Conservation (phyloP, 345 rosid genomes). For the Streptanthus diversifolius region DNA sequence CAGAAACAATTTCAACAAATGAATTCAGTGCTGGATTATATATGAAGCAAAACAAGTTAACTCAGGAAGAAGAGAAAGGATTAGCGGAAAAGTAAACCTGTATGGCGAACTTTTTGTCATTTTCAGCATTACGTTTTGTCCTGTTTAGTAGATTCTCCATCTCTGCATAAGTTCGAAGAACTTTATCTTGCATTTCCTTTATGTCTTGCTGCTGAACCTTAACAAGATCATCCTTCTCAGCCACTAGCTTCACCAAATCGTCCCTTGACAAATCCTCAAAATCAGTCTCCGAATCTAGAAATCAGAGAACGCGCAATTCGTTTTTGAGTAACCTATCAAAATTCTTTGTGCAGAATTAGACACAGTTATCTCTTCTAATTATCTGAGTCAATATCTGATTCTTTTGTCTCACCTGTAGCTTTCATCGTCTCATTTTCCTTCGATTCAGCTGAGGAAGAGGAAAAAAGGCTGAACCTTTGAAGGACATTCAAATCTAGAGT, state of each 20-base stretch:
- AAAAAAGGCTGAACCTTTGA: constrained; percentile 54
- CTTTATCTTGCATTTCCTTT: constrained; percentile 67
- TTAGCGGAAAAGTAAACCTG: constrained; percentile 46
- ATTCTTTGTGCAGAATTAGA: constrained; percentile 36
- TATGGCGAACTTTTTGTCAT: constrained; percentile 75
- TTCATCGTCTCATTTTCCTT: constrained; percentile 38
- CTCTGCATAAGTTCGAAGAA: constrained; percentile 73
- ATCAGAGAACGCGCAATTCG: constrained; percentile 47
- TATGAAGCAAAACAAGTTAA: not conserved
- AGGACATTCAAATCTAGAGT: constrained; percentile 33
- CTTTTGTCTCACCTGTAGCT: constrained; percentile 32
- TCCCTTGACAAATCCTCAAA: constrained; percentile 60
- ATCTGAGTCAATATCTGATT: constrained; percentile 42
- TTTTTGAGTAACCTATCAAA: constrained; percentile 44
- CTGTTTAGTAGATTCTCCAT: constrained; percentile 86
- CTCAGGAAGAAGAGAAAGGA: not conserved
- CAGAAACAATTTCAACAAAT: not conserved
- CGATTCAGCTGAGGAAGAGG: constrained; percentile 62
- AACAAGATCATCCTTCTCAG: constrained; percentile 74
- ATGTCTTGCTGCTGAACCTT: constrained; percentile 58
- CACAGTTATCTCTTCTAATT: constrained; percentile 24
- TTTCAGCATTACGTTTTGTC: constrained; percentile 86
- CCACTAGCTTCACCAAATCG: constrained; percentile 70
- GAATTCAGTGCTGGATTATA: not conserved
- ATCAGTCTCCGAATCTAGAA: constrained; percentile 59